These are phyloP conservation scores for Saccharomycopsis oosterbeekiorum DNA, from an alignment of 805 yeast genomes.

Conservation along the genomic window DNA sequence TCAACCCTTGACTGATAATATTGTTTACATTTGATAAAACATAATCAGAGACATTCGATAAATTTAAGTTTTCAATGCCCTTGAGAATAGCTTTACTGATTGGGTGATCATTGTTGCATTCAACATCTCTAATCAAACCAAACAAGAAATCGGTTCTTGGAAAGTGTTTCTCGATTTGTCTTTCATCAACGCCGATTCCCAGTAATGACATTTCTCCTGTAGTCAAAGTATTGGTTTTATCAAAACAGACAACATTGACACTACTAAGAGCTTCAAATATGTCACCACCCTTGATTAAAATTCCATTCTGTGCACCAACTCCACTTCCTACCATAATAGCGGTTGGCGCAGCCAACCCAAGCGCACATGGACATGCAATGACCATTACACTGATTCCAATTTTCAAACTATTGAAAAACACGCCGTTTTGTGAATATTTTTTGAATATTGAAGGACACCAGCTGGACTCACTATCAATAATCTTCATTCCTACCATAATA, in stretches of 20 bases:
- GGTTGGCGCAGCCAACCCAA: slow-evolving; percentile 96
- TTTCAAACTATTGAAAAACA: slow-evolving; percentile 58
- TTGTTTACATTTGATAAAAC: slow-evolving; percentile 22
- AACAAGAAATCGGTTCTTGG: neutral
- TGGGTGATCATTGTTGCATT: slow-evolving; percentile 77
- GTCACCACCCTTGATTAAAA: slow-evolving; percentile 88
- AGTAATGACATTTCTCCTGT: slow-evolving; percentile 61
- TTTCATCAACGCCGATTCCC: slow-evolving; percentile 10
- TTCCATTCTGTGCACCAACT: slow-evolving; percentile 83
- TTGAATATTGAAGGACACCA: slow-evolving; percentile 41
- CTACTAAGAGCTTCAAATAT: slow-evolving; percentile 64
- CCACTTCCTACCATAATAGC: slow-evolving; percentile 99
- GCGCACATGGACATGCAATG: slow-evolving; percentile 97
- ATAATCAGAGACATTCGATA: slow-evolving; percentile 13
- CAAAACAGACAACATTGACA: slow-evolving; percentile 65
- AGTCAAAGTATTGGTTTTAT: slow-evolving; percentile 94
- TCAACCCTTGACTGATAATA: slow-evolving; percentile 31
- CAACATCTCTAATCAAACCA: slow-evolving; percentile 29
- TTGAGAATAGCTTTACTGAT: slow-evolving; percentile 19
- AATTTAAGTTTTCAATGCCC: neutral
- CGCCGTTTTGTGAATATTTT: slow-evolving; percentile 37
- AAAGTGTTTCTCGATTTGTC: neutral
- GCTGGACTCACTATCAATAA: slow-evolving; percentile 20
- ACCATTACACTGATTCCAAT: slow-evolving; percentile 87
- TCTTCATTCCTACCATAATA: slow-evolving; percentile 25